Evolutionary conservation across 2,329 filamentous ascomycete genomes (phyloP), one percentile per base, ranked within the genome.

Genomic region (Penicillium sp.): DNA sequence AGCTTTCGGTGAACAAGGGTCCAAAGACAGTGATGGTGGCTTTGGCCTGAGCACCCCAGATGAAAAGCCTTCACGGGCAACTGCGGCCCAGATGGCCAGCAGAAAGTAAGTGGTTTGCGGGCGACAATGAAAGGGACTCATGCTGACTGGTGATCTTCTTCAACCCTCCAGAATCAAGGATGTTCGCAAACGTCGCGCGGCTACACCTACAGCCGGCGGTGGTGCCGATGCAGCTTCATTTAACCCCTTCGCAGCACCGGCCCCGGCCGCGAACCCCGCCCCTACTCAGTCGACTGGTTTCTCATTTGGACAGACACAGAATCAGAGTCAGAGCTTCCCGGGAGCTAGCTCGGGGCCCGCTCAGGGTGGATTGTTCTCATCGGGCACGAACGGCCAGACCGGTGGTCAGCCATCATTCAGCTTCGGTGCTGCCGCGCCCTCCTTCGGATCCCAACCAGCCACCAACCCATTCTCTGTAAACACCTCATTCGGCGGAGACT

Each of bases 71-170:
- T 74, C 77, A 62, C 76, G 75, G 69, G 81, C 81, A 32, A 83
- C 80, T 27, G 81, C 81, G 38, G 80, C 81, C 38, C 81, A 83
- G 69, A 47, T 83, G 70, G 81, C 81, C 31, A 72, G 69, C 56
- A 77, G 81, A 72, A 83, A 79, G 81, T 83, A 74, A 77, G 81
- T 83, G 44, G 24, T 58, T 18, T 38, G 6, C 22, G 18, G 11
- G 18, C 16, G 11, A 27, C 14, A 24, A 18, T 34, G 32, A 36
- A 13, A 5, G 21, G 16, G 39, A 34, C n/a, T 39, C 10, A 27
- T 29, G 34, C 55, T 55, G 21, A 57, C 52, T 39, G 34, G 53
- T 38, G 38, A 42, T 43, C 2, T 47, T 10, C 32, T 43, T 34
- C 16, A 32, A 18, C 27, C 22, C 29, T 34, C 9, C 46, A 72